These are phyloP conservation scores for Penicillium verrucosum DNA, from an alignment of 2,329 filamentous ascomycete species.

Conservation along the genomic window DNA sequence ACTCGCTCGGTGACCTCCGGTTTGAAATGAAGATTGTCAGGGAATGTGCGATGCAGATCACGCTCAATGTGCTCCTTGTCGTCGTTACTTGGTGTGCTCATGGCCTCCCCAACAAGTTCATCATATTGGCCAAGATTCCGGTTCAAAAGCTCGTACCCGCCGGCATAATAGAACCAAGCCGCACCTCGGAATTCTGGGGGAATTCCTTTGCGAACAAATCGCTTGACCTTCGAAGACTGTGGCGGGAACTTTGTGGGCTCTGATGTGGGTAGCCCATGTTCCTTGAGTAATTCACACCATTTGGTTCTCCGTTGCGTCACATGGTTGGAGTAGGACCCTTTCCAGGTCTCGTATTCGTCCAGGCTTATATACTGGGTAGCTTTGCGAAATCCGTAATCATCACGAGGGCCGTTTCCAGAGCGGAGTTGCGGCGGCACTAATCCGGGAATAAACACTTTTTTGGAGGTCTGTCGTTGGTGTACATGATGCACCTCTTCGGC, in stretches of 20 bases:
- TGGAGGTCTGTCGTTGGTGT: conserved; percentile 25
- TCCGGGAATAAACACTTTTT: conserved; percentile 35
- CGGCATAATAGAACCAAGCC: conserved; percentile 95
- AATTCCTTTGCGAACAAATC: conserved; percentile 88
- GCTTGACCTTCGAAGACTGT: conserved; percentile 77
- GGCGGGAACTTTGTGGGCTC: conserved; percentile 75
- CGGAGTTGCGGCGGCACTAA: conserved; percentile 38
- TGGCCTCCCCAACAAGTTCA: conserved; percentile 64
- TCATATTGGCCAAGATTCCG: conserved; percentile 76
- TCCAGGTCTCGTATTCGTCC: conserved; percentile 79
- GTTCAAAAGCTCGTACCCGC: conserved; percentile 73
- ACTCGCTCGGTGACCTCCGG: conserved; percentile 47
- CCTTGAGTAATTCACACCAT: conserved; percentile 75
- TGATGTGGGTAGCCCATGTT: conserved; percentile 69
- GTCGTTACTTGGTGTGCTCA: conserved; percentile 62
- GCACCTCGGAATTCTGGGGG: conserved; percentile 92
- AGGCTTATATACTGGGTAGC: conserved; percentile 72
- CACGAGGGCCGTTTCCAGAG: conserved; percentile 50
- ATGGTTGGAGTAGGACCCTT: conserved; percentile 69
- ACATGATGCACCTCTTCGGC: conserved; percentile 4
- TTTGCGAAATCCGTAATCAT: conserved; percentile 92
- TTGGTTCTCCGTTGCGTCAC: conserved; percentile 72
- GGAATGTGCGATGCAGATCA: conserved; percentile 89
- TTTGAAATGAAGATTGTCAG: conserved; percentile 89
- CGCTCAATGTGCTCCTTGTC: conserved; percentile 90